phyloP scores from a whole-genome alignment of 805 yeast genomes.

The Candida germanica region DNA sequence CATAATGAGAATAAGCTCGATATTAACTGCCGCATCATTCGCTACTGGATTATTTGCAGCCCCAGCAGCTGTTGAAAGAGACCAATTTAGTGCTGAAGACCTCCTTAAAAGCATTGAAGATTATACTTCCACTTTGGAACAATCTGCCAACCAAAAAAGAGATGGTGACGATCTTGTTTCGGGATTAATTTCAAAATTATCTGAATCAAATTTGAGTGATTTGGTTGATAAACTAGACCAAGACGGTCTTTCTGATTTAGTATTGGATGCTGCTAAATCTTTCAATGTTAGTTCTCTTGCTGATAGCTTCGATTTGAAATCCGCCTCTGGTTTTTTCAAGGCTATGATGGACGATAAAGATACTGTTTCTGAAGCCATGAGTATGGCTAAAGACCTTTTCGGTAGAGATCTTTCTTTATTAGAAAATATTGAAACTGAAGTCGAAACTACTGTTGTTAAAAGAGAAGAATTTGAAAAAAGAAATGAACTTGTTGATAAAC shows the following conservation, averaged over 20 bases:
- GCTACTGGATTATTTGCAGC: slow-evolving; percentile 14
- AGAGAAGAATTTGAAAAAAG: slow-evolving; percentile 11
- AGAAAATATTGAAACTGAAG: slow-evolving; percentile 3
- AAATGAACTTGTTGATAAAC: slow-evolving; percentile 16
- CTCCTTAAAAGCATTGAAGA: slow-evolving; percentile 10
- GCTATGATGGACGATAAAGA: slow-evolving; percentile 17
- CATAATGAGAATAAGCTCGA: slow-evolving; percentile 9
- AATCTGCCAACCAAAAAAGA: slow-evolving; percentile 7
- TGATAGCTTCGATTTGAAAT: slow-evolving; percentile 3
- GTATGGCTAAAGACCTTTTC: slow-evolving; percentile 17
- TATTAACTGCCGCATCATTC: slow-evolving; percentile 12
- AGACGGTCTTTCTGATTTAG: slow-evolving; percentile 5
- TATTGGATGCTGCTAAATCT: slow-evolving; percentile 5
- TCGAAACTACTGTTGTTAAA: slow-evolving; percentile 5
- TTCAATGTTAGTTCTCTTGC: slow-evolving; percentile 9
- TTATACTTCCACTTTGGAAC: slow-evolving; percentile 6
- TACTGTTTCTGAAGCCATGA: slow-evolving; percentile 13
- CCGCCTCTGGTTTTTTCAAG: slow-evolving; percentile 15
- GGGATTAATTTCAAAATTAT: slow-evolving; percentile 8
- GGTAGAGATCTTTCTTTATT: slow-evolving; percentile 12
- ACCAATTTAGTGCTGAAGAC: slow-evolving; percentile 7
- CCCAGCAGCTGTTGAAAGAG: slow-evolving; percentile 10
- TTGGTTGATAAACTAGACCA: slow-evolving; percentile 10
- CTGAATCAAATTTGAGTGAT: slow-evolving; percentile 7
- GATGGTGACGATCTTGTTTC: slow-evolving; percentile 5